phyloP scores from a whole-genome alignment of 371 early-diverging fungal species.

The Mucor racemosus region DNA sequence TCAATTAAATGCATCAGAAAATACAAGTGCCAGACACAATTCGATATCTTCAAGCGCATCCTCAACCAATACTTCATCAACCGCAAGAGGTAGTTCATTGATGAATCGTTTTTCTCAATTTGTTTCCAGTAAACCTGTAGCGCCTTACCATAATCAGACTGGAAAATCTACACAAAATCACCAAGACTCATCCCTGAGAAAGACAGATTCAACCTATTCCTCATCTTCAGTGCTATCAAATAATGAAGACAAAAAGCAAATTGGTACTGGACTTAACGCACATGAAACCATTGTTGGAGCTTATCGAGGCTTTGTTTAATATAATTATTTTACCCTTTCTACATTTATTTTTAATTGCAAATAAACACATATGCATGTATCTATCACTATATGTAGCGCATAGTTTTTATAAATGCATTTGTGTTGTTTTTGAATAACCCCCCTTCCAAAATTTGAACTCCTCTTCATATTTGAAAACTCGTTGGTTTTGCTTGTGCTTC shows the following conservation, averaged over 20 bases:
- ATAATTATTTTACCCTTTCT: neutral
- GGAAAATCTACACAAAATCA: neutral
- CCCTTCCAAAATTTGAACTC: neutral
- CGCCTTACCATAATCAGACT: constrained; percentile 4
- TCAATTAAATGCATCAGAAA: constrained; percentile 24
- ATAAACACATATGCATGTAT: constrained; percentile 1
- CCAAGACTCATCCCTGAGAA: neutral
- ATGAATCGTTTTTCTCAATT: constrained; percentile 46
- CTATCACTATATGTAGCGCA: neutral
- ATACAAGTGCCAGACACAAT: constrained; percentile 9
- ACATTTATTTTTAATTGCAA: neutral
- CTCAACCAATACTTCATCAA: constrained; percentile 14
- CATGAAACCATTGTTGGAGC: constrained; percentile 5
- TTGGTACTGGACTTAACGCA: neutral
- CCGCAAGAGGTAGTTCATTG: constrained; percentile 27
- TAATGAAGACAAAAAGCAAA: constrained; percentile 8
- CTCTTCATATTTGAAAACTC: neutral
- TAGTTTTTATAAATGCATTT: neutral
- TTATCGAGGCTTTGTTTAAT: constrained; percentile 20
- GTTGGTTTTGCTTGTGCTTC: no score
- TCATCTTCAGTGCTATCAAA: neutral
- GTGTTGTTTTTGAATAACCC: neutral
- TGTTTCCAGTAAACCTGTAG: constrained; percentile 29
- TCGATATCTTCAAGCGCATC: constrained; percentile 18
- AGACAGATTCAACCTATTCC: neutral